A percentile compares a stretch with the other conserved stretches of the same genome.
Evolutionary conservation across 164 flowering plant species (phyloP).

Genomic region (Akebia trifoliata): DNA sequence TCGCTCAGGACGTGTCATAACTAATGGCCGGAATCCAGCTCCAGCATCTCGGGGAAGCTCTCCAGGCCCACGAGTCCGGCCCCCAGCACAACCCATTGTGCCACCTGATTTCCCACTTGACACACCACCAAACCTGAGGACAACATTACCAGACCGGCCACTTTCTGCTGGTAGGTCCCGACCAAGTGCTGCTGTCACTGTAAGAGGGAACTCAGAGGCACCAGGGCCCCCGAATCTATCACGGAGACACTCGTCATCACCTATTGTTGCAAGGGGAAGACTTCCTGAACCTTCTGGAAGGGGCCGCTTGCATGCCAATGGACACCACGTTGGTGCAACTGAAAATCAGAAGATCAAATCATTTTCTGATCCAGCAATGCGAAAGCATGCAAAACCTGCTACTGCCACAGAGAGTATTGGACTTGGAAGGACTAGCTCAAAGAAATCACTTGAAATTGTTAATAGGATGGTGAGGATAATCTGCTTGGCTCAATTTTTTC

Average conservation of each 20-base stretch:
- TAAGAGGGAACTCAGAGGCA: conserved; percentile 44
- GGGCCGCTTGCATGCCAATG: conserved; percentile 41
- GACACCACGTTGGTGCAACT: conserved; percentile 32
- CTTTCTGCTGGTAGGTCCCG: conserved; percentile 89
- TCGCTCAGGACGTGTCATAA: conserved; percentile 42
- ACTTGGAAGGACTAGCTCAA: conserved; percentile 87
- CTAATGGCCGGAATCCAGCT: conserved; percentile 50
- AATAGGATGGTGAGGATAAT: conserved; percentile 70
- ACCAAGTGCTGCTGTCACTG: conserved; percentile 44
- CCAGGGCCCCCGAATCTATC: conserved; percentile 28
- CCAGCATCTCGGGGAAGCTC: conserved; percentile 73
- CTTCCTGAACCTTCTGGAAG: conserved; percentile 44
- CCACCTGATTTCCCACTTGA: conserved; percentile 84
- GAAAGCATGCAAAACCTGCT: conserved; percentile 49
- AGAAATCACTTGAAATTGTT: conserved; percentile 93
- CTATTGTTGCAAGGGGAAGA: conserved; percentile 64
- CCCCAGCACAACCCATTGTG: conserved; percentile 58
- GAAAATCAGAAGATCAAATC: conserved; percentile 45
- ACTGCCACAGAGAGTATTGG: conserved; percentile 57
- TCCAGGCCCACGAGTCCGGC: conserved; percentile 59
- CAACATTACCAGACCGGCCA: conserved; percentile 84
- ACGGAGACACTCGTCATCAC: conserved; percentile 63
- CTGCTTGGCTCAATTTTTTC: background rate
- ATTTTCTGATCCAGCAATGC: conserved; percentile 32
- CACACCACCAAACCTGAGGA: conserved; percentile 87